A percentile compares a stretch with the other conserved stretches of the same genome.
Evolutionary conservation across 257 asterid species (phyloP).

Genomic region (Cynanchum wilfordii): DNA sequence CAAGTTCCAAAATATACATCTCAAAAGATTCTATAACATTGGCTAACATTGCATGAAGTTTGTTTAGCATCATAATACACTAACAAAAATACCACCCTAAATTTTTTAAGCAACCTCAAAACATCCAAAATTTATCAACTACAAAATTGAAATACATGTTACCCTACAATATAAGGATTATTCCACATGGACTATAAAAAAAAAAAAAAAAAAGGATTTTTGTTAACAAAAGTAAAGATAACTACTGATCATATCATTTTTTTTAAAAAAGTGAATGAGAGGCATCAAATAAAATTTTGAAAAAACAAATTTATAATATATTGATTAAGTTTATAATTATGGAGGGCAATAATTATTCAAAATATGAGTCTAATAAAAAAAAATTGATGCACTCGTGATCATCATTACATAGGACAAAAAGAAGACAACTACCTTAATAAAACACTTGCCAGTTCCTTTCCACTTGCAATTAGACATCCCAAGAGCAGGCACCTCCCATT

Average conservation of each 20-base stretch:
- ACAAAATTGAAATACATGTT: neutral
- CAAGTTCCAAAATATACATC: neutral
- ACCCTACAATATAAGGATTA: neutral
- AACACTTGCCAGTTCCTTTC: slow-evolving; percentile 79
- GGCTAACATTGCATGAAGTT: neutral
- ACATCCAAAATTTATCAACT: neutral
- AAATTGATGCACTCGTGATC: neutral
- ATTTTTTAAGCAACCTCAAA: neutral
- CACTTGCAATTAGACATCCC: slow-evolving; percentile 61
- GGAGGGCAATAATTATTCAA: neutral
- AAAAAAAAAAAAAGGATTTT: too few relatives aligned
- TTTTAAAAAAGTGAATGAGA: neutral
- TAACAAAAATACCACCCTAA: neutral
- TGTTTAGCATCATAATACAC: neutral
- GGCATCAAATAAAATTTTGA: neutral
- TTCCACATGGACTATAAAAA: too few relatives aligned
- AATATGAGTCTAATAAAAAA: neutral
- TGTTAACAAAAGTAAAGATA: neutral
- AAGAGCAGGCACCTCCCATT: slow-evolving; percentile 69
- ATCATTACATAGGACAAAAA: neutral
- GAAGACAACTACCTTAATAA: slow-evolving; percentile 46
- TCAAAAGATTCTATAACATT: neutral
- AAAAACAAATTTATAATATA: neutral
- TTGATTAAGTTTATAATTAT: neutral
- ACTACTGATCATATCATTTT: neutral